Base-by-base conservation (phyloP, 2,329 filamentous ascomycete genomes). In the Beauveria asiatica region DNA sequence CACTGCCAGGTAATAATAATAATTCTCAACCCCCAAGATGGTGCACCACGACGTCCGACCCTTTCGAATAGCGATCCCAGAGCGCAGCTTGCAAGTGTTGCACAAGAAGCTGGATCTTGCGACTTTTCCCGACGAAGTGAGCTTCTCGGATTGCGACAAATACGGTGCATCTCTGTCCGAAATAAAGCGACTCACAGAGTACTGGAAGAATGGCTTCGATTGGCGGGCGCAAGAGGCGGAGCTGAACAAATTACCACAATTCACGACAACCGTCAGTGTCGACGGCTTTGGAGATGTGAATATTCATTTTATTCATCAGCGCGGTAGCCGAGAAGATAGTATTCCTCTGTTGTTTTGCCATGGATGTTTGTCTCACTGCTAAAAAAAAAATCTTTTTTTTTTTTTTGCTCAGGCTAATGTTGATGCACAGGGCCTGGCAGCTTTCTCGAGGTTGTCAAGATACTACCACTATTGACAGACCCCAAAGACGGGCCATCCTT, bases 321-420 rank as follows among this genome's bases (percentile, higher is more conserved):
- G 70, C 57, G 84, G 80, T 65, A 67, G 71, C 1, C 74, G 72
- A 2, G 65, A 76, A 1, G 75, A 76, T 21, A 83, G 84, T 1
- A 82, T 90, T 46, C 86, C 87, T 0, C 67, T 90, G 33, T 69
- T 90, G 1, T 89, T 90, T 68, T 76, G 78, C n/a, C 86, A 89
- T 67, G 85, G 86, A 16, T 89, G 82, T 76, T 62, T 66, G 71
- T 67, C 5, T 44, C 21, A 27, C 16, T 19, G 3, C 4, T 5
- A 10, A n/a, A n/a, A n/a, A n/a, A n/a, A n/a, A n/a, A 10, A 37
- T 5, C 13, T 1, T 1, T 37, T 37, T 11, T 11, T 13, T 37
- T 13, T 16, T 37, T 5, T 37, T 5, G 11, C 3, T 8, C 33
- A 42, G 25, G 46, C 44, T 51, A 25, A 42, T 11, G 10, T 48